Base-by-base conservation (phyloP, 371 early-diverging fungal genomes). In the Mortierella sp. region DNA sequence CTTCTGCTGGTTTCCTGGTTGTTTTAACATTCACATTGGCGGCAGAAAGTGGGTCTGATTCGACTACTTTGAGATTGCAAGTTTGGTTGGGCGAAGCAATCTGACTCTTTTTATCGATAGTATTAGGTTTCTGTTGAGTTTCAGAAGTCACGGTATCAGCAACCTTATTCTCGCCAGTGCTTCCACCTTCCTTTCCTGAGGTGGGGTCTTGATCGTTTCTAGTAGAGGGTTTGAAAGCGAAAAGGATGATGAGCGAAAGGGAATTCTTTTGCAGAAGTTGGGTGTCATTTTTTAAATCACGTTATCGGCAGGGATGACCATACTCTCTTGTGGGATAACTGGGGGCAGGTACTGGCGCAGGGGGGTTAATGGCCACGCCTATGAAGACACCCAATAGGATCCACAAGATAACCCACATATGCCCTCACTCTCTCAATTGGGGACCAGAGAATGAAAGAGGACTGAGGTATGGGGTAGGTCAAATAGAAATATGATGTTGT, bases 311-410 rank as follows among this genome's bases (percentile, higher is more conserved):
- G 2, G 8, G 31, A 31, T 23, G 8, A 10, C 23, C 56, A 37
- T 47, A 56, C 63, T 22, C 19, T 57, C 2, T 63, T 40, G 51
- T 22, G 19, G 45, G 17, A 45, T 49, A n/a, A 23, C 32, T 19
- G 10, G 26, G 23, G 28, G 53, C 28, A 9, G n/a, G 13, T 69
- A 19, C n/a, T 9, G 53, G 53, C 7, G 43, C 15, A 43, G 34
- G 45, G 31, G 45, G 40, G 32, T 61, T 58, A 28, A 70, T 59
- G 19, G 62, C 55, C 58, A 76, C 57, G 22, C 76, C 76, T 23
- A 68, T 71, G 35, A 71, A 53, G 37, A 76, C 56, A 19, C 76
- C 72, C 26, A 66, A 29, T 43, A 76, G 34, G 59, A 76, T 71
- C 71, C 66, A 70, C 42, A 76, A 31, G 3, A 71, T 35, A 4